phyloP scores from a whole-genome alignment of 2,329 filamentous ascomycete species.

The Neofusicoccum cordaticola region DNA sequence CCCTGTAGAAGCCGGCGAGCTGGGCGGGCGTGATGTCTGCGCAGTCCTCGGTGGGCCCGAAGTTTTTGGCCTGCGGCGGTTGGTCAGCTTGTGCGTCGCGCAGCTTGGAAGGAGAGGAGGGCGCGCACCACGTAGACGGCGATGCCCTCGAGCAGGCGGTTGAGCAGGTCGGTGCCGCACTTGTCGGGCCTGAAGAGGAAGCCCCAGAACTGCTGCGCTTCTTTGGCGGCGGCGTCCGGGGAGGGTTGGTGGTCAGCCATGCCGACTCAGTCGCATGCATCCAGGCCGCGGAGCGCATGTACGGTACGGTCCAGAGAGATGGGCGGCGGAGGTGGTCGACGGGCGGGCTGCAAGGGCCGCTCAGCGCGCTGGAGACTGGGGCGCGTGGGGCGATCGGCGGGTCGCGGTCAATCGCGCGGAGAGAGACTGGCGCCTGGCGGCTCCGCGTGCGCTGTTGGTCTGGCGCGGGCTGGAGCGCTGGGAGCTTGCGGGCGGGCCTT shows the following conservation, averaged over 20 bases:
- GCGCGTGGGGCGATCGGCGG: conserved; percentile 13
- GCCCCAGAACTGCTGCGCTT: conserved; percentile 51
- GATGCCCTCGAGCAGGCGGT: conserved; percentile 46
- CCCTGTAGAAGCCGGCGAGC: conserved; percentile 48
- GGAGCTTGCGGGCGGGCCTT: neutral
- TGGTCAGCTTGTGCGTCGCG: neutral
- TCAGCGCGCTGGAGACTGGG: conserved; percentile 5
- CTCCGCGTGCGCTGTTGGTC: conserved; percentile 5
- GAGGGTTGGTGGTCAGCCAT: conserved; percentile 16
- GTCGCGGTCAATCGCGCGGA: conserved; percentile 15
- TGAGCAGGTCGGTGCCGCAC: conserved; percentile 47
- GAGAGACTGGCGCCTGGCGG: neutral
- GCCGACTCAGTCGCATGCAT: conserved; percentile 12
- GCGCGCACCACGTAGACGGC: conserved; percentile 44
- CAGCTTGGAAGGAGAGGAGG: neutral
- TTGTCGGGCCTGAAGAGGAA: conserved; percentile 52
- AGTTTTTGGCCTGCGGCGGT: conserved; percentile 36
- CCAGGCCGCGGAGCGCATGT: conserved; percentile 3
- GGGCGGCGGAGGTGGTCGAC: neutral
- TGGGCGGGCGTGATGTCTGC: conserved; percentile 49
- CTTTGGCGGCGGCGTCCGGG: conserved; percentile 33
- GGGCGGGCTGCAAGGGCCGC: conserved; percentile 11
- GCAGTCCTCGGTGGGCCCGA: conserved; percentile 43
- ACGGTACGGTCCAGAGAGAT: neutral
- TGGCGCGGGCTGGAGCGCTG: neutral